Evolutionary conservation across 768 basidiomycete species (phyloP).

Genomic region (Collybiopsis luxurians): DNA sequence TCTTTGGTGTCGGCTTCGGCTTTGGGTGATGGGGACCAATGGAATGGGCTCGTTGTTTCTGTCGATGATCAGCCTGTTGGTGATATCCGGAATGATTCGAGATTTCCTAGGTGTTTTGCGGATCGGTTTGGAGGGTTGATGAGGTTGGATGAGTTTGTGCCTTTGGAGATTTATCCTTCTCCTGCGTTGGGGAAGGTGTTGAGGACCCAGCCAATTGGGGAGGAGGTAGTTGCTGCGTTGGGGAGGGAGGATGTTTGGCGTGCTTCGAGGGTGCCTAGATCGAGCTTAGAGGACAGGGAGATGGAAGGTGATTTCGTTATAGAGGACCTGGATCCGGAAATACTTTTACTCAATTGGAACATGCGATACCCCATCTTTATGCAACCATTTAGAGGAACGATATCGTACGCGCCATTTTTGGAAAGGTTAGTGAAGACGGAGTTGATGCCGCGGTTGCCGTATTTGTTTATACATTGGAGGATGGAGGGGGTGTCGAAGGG

Average conservation of each 20-base stretch:
- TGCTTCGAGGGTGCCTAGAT: background rate
- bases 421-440: conserved; percentile 37
- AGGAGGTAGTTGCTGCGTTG: background rate
- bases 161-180: background rate
- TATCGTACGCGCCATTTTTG: conserved; percentile 45
- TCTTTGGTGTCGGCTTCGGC: no score
- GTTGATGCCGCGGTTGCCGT: conserved; percentile 30
- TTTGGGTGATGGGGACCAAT: background rate
- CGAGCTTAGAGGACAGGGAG: background rate
- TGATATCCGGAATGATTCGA: background rate
- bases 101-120: conserved; percentile 3
- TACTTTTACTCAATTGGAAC: conserved; percentile 55
- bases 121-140: background rate
- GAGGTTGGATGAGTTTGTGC: background rate
- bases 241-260: background rate
- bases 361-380: conserved; percentile 45
- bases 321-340: conserved; percentile 30
- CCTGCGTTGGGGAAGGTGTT: conserved; percentile 7
- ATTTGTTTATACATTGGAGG: conserved; percentile 55
- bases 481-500: conserved; percentile 47
- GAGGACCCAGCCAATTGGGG: conserved; percentile 17
- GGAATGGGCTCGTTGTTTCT: background rate
- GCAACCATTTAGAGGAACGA: conserved; percentile 12
- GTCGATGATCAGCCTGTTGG: background rate
- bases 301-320: no score